Percentiles rank a stretch among this genome's conserved stretches.
Conservation (phyloP, 2,329 filamentous ascomycete genomes). For the Teratosphaeria epicoccoides region DNA sequence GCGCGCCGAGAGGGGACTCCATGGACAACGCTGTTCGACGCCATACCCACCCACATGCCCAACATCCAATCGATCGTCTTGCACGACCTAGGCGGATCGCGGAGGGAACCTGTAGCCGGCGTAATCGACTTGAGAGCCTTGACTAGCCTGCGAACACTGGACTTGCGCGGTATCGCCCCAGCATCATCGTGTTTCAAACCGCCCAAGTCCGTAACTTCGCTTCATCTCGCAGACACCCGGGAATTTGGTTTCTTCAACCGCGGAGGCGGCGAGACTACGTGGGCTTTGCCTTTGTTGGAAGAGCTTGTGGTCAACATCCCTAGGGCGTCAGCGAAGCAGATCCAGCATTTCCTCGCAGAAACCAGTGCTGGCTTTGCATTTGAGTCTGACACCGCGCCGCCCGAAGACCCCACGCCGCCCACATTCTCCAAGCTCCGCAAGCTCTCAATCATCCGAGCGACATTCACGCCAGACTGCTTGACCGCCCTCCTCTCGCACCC, state of each 20-base stretch:
- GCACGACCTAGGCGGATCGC: not conserved
- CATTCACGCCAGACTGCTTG: not conserved
- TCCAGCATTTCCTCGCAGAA: not conserved
- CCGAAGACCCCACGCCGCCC: not conserved
- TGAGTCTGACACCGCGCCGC: not conserved
- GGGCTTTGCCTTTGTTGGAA: not conserved
- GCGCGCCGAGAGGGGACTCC: not conserved
- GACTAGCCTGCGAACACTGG: not conserved
- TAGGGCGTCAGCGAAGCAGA: not conserved
- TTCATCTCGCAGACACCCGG: slow-evolving; percentile 1
- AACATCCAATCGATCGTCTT: slow-evolving; percentile 2
- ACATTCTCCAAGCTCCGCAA: not conserved
- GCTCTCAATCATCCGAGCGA: not conserved
- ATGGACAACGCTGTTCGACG: not conserved
- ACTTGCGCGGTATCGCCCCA: not conserved
- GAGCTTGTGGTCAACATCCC: not conserved
- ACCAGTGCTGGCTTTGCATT: not conserved
- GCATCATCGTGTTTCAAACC: not conserved
- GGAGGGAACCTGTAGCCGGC: not conserved
- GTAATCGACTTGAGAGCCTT: not conserved
- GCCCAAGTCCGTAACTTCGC: not conserved
- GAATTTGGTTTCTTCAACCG: slow-evolving; percentile 1
- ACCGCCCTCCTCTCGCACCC: not conserved
- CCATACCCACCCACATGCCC: not conserved
- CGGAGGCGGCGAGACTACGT: not conserved